phyloP scores from a whole-genome alignment of 352 stramenopile genomes.

The Blastocystis sp. region DNA sequence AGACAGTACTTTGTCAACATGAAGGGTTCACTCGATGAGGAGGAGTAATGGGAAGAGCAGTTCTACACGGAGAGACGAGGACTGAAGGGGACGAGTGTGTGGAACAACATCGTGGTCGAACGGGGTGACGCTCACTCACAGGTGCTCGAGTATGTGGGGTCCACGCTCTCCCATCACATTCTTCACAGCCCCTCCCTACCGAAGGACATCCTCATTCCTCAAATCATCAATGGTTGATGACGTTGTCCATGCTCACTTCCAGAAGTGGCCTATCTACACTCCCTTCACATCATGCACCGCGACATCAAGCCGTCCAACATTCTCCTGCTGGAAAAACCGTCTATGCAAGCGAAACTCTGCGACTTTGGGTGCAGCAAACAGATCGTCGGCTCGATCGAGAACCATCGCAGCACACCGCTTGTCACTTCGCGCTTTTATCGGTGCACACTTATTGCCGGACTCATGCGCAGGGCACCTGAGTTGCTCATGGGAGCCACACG shows the following conservation, averaged over 20 bases:
- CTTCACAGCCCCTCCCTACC: neutral
- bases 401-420: constrained; percentile 43
- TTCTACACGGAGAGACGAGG: constrained; percentile 39
- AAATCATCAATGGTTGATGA: constrained; percentile 1
- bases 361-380: constrained; percentile 77
- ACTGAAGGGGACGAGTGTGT: neutral
- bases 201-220: constrained; percentile 67
- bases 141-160: constrained; percentile 33
- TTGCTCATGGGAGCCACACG: constrained; percentile 56
- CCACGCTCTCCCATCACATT: constrained; percentile 14
- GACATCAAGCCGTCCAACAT: constrained; percentile 92
- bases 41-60: constrained; percentile 7
- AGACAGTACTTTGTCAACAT: constrained; percentile 45
- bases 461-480: constrained; percentile 32
- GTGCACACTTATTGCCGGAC: neutral
- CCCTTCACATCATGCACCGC: constrained; percentile 88
- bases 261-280: constrained; percentile 89
- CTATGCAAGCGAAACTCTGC: constrained; percentile 89
- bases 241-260: neutral
- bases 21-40: neutral
- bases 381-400: constrained; percentile 14
- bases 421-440: constrained; percentile 54
- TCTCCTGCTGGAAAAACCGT: constrained; percentile 88
- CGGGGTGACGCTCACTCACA: neutral
- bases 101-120: constrained; percentile 44